Conservation (phyloP, 164 flowering plant genomes). For the Umbellularia californica region DNA sequence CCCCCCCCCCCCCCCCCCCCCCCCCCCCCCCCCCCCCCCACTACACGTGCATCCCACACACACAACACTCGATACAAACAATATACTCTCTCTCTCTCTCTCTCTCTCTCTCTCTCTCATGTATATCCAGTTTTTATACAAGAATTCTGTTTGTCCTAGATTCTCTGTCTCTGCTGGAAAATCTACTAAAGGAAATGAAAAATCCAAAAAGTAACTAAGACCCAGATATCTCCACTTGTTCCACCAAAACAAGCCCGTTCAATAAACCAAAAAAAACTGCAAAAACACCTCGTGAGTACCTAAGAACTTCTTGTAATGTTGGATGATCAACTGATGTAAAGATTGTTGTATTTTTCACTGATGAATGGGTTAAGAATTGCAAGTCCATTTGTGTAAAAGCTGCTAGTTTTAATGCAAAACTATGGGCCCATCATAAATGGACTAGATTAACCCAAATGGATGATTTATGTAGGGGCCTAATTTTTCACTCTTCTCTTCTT, state of each 20-base stretch:
- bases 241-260: not conserved
- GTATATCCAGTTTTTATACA: slow-evolving; percentile 3
- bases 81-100: slow-evolving; percentile 7
- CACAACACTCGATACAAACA: slow-evolving; percentile 1
- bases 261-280: too few relatives aligned
- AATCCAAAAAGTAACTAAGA: not conserved
- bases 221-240: not conserved
- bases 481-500: too few relatives aligned
- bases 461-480: too few relatives aligned
- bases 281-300: not conserved
- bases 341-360: too few relatives aligned
- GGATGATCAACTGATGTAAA: too few relatives aligned
- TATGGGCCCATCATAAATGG: too few relatives aligned
- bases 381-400: too few relatives aligned
- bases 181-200: not conserved
- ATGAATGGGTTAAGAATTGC: too few relatives aligned
- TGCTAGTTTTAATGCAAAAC: too few relatives aligned
- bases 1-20: slow-evolving; percentile 50
- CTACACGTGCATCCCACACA: slow-evolving; percentile 46
- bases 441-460: too few relatives aligned
- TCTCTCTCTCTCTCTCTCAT: slow-evolving; percentile 7
- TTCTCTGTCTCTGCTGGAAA: slow-evolving; percentile 2
- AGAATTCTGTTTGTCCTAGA: slow-evolving; percentile 12
- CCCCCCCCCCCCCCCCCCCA: slow-evolving; percentile 45
- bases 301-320: not conserved